Evolutionary conservation across 352 stramenopile species (phyloP).

Genomic region (Thalassiosira livingstoniorum): DNA sequence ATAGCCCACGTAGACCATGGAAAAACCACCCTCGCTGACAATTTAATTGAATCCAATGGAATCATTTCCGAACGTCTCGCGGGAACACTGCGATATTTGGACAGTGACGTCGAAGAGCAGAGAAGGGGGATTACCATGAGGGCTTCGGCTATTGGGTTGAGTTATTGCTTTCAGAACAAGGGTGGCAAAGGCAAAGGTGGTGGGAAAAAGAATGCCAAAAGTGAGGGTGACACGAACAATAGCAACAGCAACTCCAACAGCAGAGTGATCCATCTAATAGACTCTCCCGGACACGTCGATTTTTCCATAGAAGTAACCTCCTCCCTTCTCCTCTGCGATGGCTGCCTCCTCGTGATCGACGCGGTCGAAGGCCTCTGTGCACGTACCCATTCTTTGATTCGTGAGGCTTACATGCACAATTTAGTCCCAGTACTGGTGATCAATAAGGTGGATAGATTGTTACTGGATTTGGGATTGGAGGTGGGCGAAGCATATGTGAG

Average conservation of each 20-base stretch:
- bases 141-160: slow-evolving; percentile 93
- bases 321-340: slow-evolving; percentile 91
- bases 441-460: slow-evolving; percentile 97
- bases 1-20: slow-evolving; percentile 95
- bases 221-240: slow-evolving; percentile 5
- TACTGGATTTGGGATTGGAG: slow-evolving; percentile 92
- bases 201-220: not conserved
- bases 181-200: not conserved
- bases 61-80: slow-evolving; percentile 97
- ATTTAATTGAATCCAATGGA: slow-evolving; percentile 94
- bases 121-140: slow-evolving; percentile 97
- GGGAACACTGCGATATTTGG: slow-evolving; percentile 94
- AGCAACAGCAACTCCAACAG: slow-evolving; percentile 21
- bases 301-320: slow-evolving; percentile 93
- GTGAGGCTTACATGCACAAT: slow-evolving; percentile 93
- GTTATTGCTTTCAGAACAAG: slow-evolving; percentile 83
- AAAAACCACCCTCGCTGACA: slow-evolving; percentile 93
- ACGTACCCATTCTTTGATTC: slow-evolving; percentile 93
- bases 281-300: slow-evolving; percentile 94
- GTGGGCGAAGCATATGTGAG: slow-evolving; percentile 92
- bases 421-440: slow-evolving; percentile 94
- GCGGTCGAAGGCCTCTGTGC: slow-evolving; percentile 95
- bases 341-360: slow-evolving; percentile 93
- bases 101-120: slow-evolving; percentile 91
- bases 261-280: slow-evolving; percentile 86